Evolutionary conservation across 2,329 filamentous ascomycete genomes (phyloP).

Genomic region (Colletotrichum sp.): DNA sequence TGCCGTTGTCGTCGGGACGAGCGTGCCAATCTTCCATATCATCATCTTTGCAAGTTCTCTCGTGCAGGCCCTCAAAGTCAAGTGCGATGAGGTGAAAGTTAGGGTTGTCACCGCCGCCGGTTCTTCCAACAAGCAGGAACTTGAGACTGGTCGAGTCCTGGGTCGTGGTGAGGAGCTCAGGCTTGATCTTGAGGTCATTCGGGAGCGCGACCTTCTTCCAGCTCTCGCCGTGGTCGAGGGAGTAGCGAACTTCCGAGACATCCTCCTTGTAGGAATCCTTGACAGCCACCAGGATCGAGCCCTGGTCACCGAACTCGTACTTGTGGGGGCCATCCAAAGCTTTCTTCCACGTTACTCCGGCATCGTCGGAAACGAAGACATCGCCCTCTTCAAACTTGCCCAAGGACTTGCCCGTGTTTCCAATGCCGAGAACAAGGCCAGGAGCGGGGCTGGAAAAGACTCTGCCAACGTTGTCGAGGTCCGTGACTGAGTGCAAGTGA

Average conservation of each 20-base stretch:
- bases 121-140: slow-evolving; percentile 77
- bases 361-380: slow-evolving; percentile 89
- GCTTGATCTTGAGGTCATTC: slow-evolving; percentile 68
- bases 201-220: slow-evolving; percentile 79
- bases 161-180: slow-evolving; percentile 81
- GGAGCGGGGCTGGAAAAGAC: slow-evolving; percentile 95
- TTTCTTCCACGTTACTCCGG: slow-evolving; percentile 82
- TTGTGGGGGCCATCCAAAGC: slow-evolving; percentile 84
- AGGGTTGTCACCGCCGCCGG: slow-evolving; percentile 51
- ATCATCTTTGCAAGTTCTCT: slow-evolving; percentile 75
- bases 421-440: slow-evolving; percentile 91
- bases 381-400: slow-evolving; percentile 74
- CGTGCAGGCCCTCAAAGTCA: slow-evolving; percentile 83
- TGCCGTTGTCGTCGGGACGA: slow-evolving; percentile 77
- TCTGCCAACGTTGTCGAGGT: slow-evolving; percentile 79
- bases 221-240: slow-evolving; percentile 84
- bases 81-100: slow-evolving; percentile 74
- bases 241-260: slow-evolving; percentile 70
- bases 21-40: slow-evolving; percentile 93
- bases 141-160: slow-evolving; percentile 93
- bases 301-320: slow-evolving; percentile 95
- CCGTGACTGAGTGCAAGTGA: slow-evolving; percentile 91
- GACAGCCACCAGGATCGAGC: slow-evolving; percentile 85
- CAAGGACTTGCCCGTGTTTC: slow-evolving; percentile 82
- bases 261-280: slow-evolving; percentile 72